A percentile compares a stretch with the other conserved stretches of the same genome.
These are phyloP conservation scores for Pyrus hybrid DNA, from an alignment of 331 rosid species.

Conservation along the genomic window DNA sequence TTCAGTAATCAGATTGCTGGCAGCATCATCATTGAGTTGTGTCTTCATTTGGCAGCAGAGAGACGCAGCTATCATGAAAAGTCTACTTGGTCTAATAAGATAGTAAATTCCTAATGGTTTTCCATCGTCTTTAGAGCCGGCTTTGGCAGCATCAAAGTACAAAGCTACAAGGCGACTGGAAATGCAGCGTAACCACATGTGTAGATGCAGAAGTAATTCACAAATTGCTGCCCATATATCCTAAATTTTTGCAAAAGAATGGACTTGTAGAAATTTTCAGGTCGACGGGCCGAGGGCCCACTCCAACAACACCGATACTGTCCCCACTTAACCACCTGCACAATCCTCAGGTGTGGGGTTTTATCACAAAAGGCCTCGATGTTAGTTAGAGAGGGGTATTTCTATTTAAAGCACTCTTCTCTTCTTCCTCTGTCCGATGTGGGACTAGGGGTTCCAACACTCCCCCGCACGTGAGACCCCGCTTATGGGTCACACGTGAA, in stretches of 20 bases:
- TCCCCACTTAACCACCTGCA: too few species aligned
- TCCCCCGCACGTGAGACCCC: too few species aligned
- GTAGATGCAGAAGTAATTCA: slow-evolving; percentile 76
- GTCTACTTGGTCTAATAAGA: slow-evolving; percentile 60
- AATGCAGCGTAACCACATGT: slow-evolving; percentile 61
- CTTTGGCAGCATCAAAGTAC: slow-evolving; percentile 45
- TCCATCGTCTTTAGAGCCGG: slow-evolving; percentile 27
- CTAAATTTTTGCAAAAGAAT: slow-evolving; percentile 30
- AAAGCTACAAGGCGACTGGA: slow-evolving; percentile 55
- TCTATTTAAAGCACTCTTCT: too few species aligned
- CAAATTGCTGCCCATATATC: slow-evolving; percentile 70
- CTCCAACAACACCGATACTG: too few species aligned
- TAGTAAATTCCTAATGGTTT: slow-evolving; percentile 36
- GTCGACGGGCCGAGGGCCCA: too few species aligned
- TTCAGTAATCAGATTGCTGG: slow-evolving; percentile 46
- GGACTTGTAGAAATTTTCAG: too few species aligned
- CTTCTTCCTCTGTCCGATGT: too few species aligned
- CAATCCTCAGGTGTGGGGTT: too few species aligned
- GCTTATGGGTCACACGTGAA: too few species aligned
- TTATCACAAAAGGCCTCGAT: too few species aligned
- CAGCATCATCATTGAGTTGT: slow-evolving; percentile 45
- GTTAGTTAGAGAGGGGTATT: too few species aligned
- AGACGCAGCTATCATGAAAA: slow-evolving; percentile 60
- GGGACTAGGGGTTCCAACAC: too few species aligned
- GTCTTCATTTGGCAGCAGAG: slow-evolving; percentile 81